phyloP scores from a whole-genome alignment of 345 rosid species.

The Citrus trifoliata region DNA sequence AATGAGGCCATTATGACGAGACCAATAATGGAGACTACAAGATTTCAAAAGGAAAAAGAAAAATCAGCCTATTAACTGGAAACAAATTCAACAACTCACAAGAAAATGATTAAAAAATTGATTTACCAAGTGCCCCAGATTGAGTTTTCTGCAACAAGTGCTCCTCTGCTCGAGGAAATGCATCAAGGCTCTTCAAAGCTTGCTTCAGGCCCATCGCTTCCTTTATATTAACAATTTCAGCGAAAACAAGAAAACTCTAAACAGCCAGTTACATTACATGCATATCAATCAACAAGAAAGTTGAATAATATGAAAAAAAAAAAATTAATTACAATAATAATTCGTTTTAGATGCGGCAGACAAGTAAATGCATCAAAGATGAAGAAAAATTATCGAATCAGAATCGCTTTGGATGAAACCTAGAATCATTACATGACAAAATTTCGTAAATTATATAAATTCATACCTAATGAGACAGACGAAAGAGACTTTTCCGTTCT shows the following conservation, averaged over 20 bases:
- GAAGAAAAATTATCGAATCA: neutral
- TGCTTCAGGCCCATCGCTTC: constrained; percentile 74
- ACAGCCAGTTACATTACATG: neutral
- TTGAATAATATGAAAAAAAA: neutral
- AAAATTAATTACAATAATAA: neutral
- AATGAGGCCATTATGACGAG: constrained; percentile 76
- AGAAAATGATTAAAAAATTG: neutral
- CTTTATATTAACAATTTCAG: neutral
- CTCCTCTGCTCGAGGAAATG: constrained; percentile 97
- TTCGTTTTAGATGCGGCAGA: neutral
- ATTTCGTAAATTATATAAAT: no score
- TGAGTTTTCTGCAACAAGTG: constrained; percentile 89
- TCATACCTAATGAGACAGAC: neutral
- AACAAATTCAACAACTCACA: neutral
- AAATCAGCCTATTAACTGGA: neutral
- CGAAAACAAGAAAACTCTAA: neutral
- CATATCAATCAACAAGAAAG: neutral
- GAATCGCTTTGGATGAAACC: neutral
- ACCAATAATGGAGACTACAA: constrained; percentile 83
- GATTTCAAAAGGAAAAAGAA: neutral
- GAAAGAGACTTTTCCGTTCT: neutral
- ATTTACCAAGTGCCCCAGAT: constrained; percentile 89
- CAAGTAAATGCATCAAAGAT: neutral
- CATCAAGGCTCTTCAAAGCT: constrained; percentile 80
- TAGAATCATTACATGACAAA: neutral